Conservation (phyloP, 23 red algal species). For the Cyanidioschyzon merolae region DNA sequence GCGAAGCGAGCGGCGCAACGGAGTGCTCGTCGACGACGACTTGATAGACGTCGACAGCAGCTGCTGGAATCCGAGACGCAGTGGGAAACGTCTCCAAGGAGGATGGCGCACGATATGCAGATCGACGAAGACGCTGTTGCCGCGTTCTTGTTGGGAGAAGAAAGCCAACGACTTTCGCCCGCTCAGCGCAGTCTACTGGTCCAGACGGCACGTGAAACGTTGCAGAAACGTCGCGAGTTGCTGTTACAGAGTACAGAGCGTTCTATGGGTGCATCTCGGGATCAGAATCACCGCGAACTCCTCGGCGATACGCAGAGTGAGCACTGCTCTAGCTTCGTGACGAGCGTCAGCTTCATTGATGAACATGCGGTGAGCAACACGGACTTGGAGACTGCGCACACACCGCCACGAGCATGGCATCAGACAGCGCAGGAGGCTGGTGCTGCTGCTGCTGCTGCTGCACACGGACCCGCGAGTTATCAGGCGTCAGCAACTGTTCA, state of each 20-base stretch:
- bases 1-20: not conserved
- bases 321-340: not conserved
- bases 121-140: conserved; percentile 5
- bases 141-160: not conserved
- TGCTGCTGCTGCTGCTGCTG: too few relatives aligned
- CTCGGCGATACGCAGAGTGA: not conserved
- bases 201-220: not conserved
- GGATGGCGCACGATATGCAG: not conserved
- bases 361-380: too few relatives aligned
- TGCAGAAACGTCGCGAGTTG: not conserved
- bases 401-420: too few relatives aligned
- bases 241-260: not conserved
- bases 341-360: not conserved
- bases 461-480: too few relatives aligned
- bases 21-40: not conserved
- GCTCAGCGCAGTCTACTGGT: not conserved
- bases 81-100: not conserved
- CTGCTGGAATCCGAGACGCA: not conserved
- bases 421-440: too few relatives aligned
- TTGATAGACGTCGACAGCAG: not conserved
- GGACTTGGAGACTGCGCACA: too few relatives aligned
- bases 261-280: not conserved
- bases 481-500: too few relatives aligned
- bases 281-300: too few relatives aligned
- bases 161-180: not conserved